Evolutionary conservation across 306 rosid species (phyloP).

Genomic region (Senna siamea): DNA sequence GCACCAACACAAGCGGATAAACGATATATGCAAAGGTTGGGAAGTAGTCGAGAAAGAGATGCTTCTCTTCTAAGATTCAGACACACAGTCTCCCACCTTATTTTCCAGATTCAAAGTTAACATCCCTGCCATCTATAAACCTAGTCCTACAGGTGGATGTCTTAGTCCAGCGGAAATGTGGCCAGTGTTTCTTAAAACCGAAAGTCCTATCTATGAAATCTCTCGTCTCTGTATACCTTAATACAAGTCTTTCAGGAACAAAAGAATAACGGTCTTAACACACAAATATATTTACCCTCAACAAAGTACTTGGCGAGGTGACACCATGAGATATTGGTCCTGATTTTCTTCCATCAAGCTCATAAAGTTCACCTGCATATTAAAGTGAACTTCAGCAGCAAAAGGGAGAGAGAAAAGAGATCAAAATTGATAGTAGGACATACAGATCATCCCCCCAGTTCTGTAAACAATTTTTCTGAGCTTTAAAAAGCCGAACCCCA

Average conservation of each 20-base stretch:
- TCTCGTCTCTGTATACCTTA: too few species aligned
- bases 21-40: too few species aligned
- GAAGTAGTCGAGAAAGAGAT: not conserved
- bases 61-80: not conserved
- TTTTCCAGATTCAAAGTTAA: conserved; percentile 8
- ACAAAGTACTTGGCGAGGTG: conserved; percentile 58
- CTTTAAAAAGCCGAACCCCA: too few species aligned
- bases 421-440: not conserved
- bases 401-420: not conserved
- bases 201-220: too few species aligned
- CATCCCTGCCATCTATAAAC: conserved; percentile 18
- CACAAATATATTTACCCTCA: conserved; percentile 50
- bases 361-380: conserved; percentile 64
- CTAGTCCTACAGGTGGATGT: too few species aligned
- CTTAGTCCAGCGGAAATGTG: too few species aligned
- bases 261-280: not conserved
- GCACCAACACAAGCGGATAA: too few species aligned
- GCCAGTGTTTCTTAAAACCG: too few species aligned
- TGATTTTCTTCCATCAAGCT: conserved; percentile 80
- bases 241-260: not conserved
- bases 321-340: conserved; percentile 74
- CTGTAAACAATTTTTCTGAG: too few species aligned
- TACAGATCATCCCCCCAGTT: not conserved
- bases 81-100: too few species aligned
- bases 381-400: not conserved